Evolutionary conservation across 164 flowering plant species (phyloP), one percentile per base, ranked within the genome.

Genomic region (Vitis riparia): DNA sequence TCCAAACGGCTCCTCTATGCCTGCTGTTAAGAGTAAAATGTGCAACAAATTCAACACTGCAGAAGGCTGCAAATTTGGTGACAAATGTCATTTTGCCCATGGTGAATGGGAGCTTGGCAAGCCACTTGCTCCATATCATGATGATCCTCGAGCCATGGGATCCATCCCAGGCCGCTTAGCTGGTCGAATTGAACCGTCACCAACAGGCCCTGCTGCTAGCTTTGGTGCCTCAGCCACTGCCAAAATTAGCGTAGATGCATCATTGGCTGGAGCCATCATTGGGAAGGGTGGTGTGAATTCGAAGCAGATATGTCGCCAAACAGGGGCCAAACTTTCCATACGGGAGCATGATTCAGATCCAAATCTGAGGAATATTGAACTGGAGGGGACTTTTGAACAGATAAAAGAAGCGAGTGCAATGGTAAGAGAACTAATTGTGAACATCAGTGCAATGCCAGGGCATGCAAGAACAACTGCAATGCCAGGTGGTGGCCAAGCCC

Each of bases 21-120:
- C 82, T 0, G 66, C 78, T 12, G 78, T 80, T 1, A 92, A 94
- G 71, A 76, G 84, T 17, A 86, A 88, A 17, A 57, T 94, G 65
- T 94, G 98, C 88, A 88, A 85, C 78, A 91, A 81, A 60, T 86
- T 50, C 68, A 89, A 76, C 72, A 78, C 81, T 11, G 83, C 92
- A 3, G 98, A 92, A 77, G 98, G 98, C 58, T 94, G 97, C 83
- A 90, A 86, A 67, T 94, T 85, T 75, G 98, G 98, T 30, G 97
- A 92, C 68, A 88, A 86, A 58, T 94, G 99, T 69, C 87, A 86
- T 77, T 94, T 90, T 78, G 95, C 97, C 1, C 98, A 94, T 67
- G 87, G 91, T 7, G 99, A 91, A 52, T 82, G 91, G 86, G 98
- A 94, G 74, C 88, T 94, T 62, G 97, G 95, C 50, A 88, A 73